Conservation (phyloP, 305 asterid genomes). For the Lippia alba region DNA sequence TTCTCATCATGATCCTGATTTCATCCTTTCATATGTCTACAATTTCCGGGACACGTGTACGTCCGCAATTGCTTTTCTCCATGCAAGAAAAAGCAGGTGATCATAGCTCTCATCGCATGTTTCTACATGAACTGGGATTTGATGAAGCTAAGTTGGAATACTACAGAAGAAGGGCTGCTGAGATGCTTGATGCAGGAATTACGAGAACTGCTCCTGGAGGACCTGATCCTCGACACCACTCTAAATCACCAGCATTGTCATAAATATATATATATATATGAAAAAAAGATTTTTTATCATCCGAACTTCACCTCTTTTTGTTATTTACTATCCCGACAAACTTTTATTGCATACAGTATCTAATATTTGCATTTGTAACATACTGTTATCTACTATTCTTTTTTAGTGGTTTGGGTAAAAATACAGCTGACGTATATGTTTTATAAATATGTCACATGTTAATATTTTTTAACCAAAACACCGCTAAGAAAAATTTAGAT, state of each 20-base stretch:
- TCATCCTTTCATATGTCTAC: not conserved
- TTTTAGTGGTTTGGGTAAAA: no score
- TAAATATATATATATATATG: not conserved
- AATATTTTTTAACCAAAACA: no score
- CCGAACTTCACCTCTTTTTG: no score
- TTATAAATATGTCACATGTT: no score
- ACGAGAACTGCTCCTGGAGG: conserved; percentile 52
- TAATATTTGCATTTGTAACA: no score
- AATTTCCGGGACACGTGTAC: not conserved
- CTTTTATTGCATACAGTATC: no score
- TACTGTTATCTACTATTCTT: no score
- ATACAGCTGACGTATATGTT: no score
- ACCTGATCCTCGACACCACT: conserved; percentile 56
- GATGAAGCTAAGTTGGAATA: conserved; percentile 40
- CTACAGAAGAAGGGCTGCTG: conserved; percentile 37
- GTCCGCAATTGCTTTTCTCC: not conserved
- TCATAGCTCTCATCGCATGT: not conserved
- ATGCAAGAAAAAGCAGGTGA: not conserved
- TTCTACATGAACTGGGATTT: conserved; percentile 39
- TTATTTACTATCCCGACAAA: no score
- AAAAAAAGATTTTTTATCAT: no score
- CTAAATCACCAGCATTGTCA: conserved; percentile 19
- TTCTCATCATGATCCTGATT: conserved; percentile 26
- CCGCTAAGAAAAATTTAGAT: no score
- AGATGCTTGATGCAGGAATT: conserved; percentile 31